Evolutionary conservation across 208 protist genomes (phyloP).

Genomic region (Trichomonas gallinae): DNA sequence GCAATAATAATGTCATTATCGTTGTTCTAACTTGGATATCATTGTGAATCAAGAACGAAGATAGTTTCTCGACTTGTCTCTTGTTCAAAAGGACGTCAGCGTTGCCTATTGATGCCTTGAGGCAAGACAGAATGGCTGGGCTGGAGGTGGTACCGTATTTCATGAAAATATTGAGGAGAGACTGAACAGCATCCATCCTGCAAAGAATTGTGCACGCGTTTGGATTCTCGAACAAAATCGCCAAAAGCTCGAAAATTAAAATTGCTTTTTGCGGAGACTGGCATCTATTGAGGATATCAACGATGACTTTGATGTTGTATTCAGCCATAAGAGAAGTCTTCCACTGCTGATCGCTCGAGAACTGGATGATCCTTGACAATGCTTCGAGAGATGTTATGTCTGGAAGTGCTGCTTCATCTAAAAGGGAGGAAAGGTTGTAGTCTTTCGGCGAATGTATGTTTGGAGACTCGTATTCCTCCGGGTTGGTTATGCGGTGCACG

Average conservation of each 20-base stretch:
- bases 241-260: neutral
- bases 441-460: neutral
- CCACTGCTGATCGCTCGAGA: neutral
- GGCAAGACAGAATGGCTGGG: neutral
- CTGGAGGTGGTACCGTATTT: neutral
- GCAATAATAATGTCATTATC: neutral
- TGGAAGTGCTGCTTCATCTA: neutral
- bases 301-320: neutral
- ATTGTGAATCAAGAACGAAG: neutral
- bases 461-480: neutral
- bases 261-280: neutral
- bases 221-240: neutral
- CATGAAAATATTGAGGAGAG: neutral
- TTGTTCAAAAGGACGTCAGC: neutral
- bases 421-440: neutral
- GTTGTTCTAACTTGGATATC: neutral
- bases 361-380: neutral
- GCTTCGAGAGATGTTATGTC: neutral
- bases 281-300: neutral
- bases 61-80: neutral
- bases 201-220: neutral
- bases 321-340: neutral
- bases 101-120: neutral
- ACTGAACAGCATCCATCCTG: neutral
- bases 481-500: neutral